A percentile compares a stretch with the other conserved stretches of the same genome.
Evolutionary conservation across 441 rosid species (phyloP).

Genomic region (Adansonia grandidieri): DNA sequence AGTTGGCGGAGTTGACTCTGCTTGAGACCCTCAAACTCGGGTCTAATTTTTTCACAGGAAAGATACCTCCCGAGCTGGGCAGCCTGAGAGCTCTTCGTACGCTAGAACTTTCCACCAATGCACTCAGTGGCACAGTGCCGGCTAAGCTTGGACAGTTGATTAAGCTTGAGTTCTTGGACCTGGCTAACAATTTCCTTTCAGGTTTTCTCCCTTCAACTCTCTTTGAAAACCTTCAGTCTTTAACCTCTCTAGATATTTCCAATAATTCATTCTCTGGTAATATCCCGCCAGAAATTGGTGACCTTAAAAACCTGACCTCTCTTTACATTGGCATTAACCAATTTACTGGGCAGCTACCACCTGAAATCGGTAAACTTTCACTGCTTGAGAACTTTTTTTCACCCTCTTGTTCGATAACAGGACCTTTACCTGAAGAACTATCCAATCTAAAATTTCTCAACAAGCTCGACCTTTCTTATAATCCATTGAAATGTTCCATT

Average conservation of each 20-base stretch:
- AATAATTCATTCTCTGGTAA: slow-evolving; percentile 70
- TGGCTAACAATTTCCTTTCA: slow-evolving; percentile 61
- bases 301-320: slow-evolving; percentile 54
- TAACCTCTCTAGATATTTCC: slow-evolving; percentile 70
- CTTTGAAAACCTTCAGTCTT: slow-evolving; percentile 46
- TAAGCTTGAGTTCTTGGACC: slow-evolving; percentile 57
- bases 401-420: slow-evolving; percentile 57
- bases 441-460: slow-evolving; percentile 47
- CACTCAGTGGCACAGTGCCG: slow-evolving; percentile 56
- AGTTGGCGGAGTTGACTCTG: slow-evolving; percentile 42
- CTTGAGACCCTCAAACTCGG: slow-evolving; percentile 53
- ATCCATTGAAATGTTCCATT: slow-evolving; percentile 69
- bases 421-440: slow-evolving; percentile 69
- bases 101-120: slow-evolving; percentile 67
- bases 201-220: slow-evolving; percentile 57
- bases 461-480: slow-evolving; percentile 75
- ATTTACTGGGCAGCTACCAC: slow-evolving; percentile 67
- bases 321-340: slow-evolving; percentile 71
- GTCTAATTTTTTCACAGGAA: slow-evolving; percentile 50
- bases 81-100: slow-evolving; percentile 44
- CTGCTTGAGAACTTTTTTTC: slow-evolving; percentile 55
- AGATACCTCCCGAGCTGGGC: slow-evolving; percentile 61
- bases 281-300: slow-evolving; percentile 66
- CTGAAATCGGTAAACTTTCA: slow-evolving; percentile 68
- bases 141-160: slow-evolving; percentile 50